These are phyloP conservation scores for Mucor velutinosus DNA, from an alignment of 371 early-diverging fungal genomes.

Conservation along the genomic window DNA sequence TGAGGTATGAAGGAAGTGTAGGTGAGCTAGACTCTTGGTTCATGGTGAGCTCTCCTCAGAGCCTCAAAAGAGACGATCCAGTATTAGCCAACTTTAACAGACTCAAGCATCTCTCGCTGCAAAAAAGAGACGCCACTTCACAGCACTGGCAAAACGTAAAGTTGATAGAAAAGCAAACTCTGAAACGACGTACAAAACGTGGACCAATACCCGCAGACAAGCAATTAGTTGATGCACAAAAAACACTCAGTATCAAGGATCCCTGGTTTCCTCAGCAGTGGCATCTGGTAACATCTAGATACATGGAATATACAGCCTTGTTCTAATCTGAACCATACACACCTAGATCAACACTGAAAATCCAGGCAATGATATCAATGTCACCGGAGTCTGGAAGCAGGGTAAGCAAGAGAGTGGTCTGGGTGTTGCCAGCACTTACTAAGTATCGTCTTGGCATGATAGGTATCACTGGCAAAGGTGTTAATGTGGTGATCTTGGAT, in stretches of 20 bases:
- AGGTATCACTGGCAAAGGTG: slow-evolving; percentile 86
- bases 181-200: slow-evolving; percentile 38
- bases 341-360: slow-evolving; percentile 69
- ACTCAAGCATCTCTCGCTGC: slow-evolving; percentile 7
- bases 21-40: slow-evolving; percentile 69
- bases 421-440: not conserved
- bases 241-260: slow-evolving; percentile 59
- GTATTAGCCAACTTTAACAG: slow-evolving; percentile 16
- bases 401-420: slow-evolving; percentile 43
- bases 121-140: slow-evolving; percentile 15
- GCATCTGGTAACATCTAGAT: slow-evolving; percentile 68
- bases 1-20: slow-evolving; percentile 64
- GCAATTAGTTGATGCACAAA: slow-evolving; percentile 17
- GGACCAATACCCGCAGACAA: slow-evolving; percentile 27
- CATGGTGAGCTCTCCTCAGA: slow-evolving; percentile 50
- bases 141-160: slow-evolving; percentile 24
- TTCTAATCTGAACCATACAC: not conserved
- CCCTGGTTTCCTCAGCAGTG: slow-evolving; percentile 84
- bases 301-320: not conserved
- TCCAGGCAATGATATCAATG: slow-evolving; percentile 87
- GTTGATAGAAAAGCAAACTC: slow-evolving; percentile 35
- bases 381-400: slow-evolving; percentile 90
- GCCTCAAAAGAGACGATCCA: slow-evolving; percentile 18
- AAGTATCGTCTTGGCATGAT: not conserved
- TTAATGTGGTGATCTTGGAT: slow-evolving; percentile 89